phyloP scores from a whole-genome alignment of 371 early-diverging fungal genomes.

The Thermomucor indicae-seudaticae region DNA sequence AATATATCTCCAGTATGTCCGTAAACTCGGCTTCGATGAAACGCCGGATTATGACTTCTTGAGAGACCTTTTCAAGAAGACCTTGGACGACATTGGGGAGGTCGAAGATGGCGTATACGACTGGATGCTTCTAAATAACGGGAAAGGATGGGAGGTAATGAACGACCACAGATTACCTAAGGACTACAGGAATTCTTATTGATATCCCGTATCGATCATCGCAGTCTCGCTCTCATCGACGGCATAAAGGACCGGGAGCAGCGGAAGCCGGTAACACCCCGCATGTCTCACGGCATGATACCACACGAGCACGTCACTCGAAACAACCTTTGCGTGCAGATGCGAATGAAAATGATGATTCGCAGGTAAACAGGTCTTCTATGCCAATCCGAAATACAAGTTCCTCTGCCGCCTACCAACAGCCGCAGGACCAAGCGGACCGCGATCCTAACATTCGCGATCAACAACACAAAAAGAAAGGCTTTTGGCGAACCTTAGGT shows the following conservation, averaged over 20 bases:
- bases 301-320: conserved; percentile 8
- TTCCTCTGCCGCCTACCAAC: neutral
- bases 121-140: conserved; percentile 75
- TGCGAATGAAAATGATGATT: neutral
- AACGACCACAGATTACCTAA: no score
- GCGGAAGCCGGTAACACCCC: neutral
- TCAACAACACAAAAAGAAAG: neutral
- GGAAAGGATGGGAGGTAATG: conserved; percentile 52
- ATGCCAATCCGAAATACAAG: no score
- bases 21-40: conserved; percentile 88
- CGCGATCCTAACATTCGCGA: neutral
- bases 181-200: neutral
- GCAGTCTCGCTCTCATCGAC: neutral
- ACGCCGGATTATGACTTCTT: conserved; percentile 89
- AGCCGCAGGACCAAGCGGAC: neutral
- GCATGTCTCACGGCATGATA: conserved; percentile 6
- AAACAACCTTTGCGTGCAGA: conserved; percentile 2
- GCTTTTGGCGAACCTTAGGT: neutral
- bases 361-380: neutral
- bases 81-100: conserved; percentile 62
- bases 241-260: neutral
- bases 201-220: neutral
- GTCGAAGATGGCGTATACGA: conserved; percentile 85
- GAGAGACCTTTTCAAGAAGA: conserved; percentile 77
- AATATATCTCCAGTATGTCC: conserved; percentile 81